A percentile compares a stretch with the other conserved stretches of the same genome.
phyloP scores from a whole-genome alignment of 2,329 filamentous ascomycete genomes.

The Leptographium wingfieldii region DNA sequence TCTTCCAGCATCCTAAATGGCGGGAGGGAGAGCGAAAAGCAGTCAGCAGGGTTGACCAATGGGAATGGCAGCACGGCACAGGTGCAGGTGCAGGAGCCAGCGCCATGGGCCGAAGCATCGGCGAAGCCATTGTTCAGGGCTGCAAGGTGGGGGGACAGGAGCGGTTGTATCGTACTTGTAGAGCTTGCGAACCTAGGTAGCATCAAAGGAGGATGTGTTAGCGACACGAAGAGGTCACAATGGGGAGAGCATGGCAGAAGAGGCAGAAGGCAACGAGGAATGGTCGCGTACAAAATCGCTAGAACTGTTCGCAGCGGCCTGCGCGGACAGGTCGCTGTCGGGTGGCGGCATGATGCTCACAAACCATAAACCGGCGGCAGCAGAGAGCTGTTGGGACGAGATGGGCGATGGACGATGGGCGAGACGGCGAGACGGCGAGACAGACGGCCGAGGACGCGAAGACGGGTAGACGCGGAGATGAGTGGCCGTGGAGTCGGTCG shows the following conservation, averaged over 20 bases:
- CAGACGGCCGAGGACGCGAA: neutral
- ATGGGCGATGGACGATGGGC: neutral
- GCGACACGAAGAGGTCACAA: neutral
- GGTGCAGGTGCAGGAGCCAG: neutral
- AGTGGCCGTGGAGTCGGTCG: neutral
- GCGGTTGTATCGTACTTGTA: conserved; percentile 60
- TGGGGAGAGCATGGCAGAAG: neutral
- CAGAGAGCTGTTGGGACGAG: neutral
- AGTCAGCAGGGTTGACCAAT: neutral
- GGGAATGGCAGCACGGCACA: neutral
- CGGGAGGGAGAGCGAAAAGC: conserved; percentile 14
- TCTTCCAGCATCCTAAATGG: conserved; percentile 81
- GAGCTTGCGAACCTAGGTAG: conserved; percentile 75
- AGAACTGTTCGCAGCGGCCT: conserved; percentile 56
- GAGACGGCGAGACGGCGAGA: neutral
- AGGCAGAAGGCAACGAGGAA: neutral
- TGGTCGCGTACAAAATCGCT: conserved; percentile 76
- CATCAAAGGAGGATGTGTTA: conserved; percentile 8
- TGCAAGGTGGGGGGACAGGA: conserved; percentile 3
- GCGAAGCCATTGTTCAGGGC: neutral
- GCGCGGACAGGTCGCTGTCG: conserved; percentile 24
- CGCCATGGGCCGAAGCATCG: neutral
- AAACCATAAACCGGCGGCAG: neutral
- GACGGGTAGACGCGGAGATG: neutral
- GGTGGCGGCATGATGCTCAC: conserved; percentile 15